phyloP scores from a whole-genome alignment of 2,329 filamentous ascomycete genomes.

The Penicillium sp. region DNA sequence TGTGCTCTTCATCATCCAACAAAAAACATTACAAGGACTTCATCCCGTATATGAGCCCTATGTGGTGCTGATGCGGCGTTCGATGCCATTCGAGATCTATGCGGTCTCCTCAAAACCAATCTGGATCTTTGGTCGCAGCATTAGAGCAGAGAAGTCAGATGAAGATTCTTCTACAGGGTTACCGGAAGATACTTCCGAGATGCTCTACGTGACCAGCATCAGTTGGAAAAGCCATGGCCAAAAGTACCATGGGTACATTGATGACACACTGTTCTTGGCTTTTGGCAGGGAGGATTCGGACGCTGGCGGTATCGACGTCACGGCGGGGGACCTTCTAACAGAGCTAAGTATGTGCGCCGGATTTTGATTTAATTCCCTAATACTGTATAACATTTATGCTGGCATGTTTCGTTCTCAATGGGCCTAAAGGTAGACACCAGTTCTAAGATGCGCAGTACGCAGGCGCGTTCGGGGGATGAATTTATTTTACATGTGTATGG shows the following conservation, averaged over 20 bases:
- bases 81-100: conserved; percentile 51
- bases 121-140: conserved; percentile 54
- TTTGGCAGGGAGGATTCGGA: conserved; percentile 58
- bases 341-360: conserved; percentile 34
- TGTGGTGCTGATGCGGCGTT: conserved; percentile 51
- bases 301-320: conserved; percentile 52
- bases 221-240: conserved; percentile 52
- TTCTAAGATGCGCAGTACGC: not conserved
- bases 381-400: not conserved
- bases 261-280: conserved; percentile 54
- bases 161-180: not conserved
- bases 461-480: not conserved
- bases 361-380: not conserved
- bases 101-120: conserved; percentile 52
- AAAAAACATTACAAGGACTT: conserved; percentile 51
- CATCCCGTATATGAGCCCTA: conserved; percentile 58
- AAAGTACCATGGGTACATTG: conserved; percentile 56
- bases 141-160: conserved; percentile 26
- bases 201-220: conserved; percentile 59
- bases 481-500: not conserved
- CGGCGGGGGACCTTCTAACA: conserved; percentile 49
- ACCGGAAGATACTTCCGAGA: conserved; percentile 46
- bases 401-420: not conserved
- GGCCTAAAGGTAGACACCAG: not conserved
- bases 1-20: conserved; percentile 55